Conservation (phyloP, 2,329 filamentous ascomycete genomes). For the Monilinia vaccinii-corymbosi region DNA sequence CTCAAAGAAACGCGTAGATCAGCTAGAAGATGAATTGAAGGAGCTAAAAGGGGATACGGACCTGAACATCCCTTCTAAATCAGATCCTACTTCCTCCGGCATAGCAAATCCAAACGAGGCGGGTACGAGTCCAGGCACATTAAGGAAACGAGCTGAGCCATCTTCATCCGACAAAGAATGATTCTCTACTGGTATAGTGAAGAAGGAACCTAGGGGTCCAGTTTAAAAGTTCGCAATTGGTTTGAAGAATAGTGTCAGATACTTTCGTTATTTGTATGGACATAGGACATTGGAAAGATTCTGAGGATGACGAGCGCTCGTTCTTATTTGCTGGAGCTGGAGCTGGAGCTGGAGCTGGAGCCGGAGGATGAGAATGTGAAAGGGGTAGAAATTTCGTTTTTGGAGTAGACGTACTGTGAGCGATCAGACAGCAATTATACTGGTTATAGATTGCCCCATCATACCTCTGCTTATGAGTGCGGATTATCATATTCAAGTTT, state of each 20-base stretch:
- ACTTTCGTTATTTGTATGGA: background rate
- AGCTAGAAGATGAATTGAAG: background rate
- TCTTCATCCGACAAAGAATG: background rate
- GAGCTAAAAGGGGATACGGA: background rate
- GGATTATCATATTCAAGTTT: background rate
- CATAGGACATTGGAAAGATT: background rate
- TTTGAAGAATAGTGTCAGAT: background rate
- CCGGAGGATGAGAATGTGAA: background rate
- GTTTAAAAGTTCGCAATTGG: background rate
- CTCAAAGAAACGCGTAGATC: accelerated
- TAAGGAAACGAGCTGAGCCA: background rate
- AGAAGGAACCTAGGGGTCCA: background rate
- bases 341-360: background rate
- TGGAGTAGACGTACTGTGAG: background rate
- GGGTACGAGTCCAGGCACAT: too few relatives aligned
- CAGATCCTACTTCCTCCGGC: background rate
- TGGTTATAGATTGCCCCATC: too few relatives aligned
- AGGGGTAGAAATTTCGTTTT: background rate
- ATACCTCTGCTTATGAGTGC: background rate
- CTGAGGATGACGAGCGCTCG: background rate
- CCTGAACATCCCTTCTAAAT: background rate
- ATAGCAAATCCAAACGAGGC: background rate
- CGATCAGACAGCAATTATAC: background rate
- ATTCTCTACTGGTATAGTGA: background rate
- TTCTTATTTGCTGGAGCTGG: background rate